Evolutionary conservation across 192 early-diverging fungal genomes (phyloP), one percentile per base, ranked within the genome.

Genomic region (Phycomyces nitens): DNA sequence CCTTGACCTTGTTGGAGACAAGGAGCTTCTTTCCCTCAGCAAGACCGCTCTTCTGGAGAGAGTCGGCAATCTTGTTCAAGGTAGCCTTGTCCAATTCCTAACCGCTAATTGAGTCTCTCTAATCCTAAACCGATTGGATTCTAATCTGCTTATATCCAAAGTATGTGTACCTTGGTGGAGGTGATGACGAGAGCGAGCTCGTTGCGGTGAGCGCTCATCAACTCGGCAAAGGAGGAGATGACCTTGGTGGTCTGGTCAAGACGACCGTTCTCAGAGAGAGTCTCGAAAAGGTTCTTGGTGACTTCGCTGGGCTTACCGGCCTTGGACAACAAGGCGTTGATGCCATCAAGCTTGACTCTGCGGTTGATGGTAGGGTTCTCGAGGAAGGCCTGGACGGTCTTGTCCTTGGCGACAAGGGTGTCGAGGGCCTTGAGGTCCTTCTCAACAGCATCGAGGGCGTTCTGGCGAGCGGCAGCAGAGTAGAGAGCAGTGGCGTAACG

Each of bases 401-500:
- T 56, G 76, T 96, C 88, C 84, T 91, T 92, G 56, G 78, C 66
- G 60, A 97, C 73, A 64, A 86, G 66, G 22, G 68, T 27, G 62
- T 84, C 76, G 68, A 99, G 74, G 53, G 77, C 71, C 65, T 78
- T 80, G 60, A 99, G 83, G 54, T 99, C 96, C 56, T 75, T 62
- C 75, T 99, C 94, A 39, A 99, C 93, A 20, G 80, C 70, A 11
- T 89, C 79, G 62, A 97, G 88, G 14, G 71, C 74, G 65, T 89
- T 84, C 82, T 88, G 82, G 70, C 90, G 92, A 67, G 88, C 80
- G 21, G 96, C 96, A 60, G 96, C 96, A 56, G 90, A 81, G 86
- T 88, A 99, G 58, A 99, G 86, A 50, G 96, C 96, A 15, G 94
- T 96, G 53, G 96, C 94, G 77, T 99, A 99, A 70, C 94, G 91